A percentile compares a stretch with the other conserved stretches of the same genome.
phyloP scores from a whole-genome alignment of 2,329 filamentous ascomycete species.

The Aspergillus amoenus region DNA sequence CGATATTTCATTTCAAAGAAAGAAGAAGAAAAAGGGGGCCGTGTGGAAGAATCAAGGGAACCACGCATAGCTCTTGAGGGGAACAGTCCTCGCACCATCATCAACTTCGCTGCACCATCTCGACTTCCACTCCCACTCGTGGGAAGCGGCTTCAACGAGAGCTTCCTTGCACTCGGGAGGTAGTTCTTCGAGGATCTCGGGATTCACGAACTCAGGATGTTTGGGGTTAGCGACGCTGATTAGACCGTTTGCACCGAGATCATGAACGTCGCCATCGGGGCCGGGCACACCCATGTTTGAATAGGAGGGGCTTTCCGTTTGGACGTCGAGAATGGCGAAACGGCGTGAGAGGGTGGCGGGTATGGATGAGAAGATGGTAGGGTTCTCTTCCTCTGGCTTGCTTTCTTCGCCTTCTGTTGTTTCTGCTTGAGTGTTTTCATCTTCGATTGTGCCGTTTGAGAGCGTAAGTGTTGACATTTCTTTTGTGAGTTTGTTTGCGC shows the following conservation, averaged over 20 bases:
- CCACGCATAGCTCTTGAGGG: slow-evolving; percentile 42
- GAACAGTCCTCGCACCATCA: slow-evolving; percentile 44
- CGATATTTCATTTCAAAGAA: not conserved
- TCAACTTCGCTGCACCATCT: slow-evolving; percentile 70
- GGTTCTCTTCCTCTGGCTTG: slow-evolving; percentile 18
- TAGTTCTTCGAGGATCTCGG: slow-evolving; percentile 45
- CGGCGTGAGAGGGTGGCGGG: slow-evolving; percentile 60
- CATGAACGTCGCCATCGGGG: slow-evolving; percentile 37
- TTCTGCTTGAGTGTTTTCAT: slow-evolving; percentile 12
- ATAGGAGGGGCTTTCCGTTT: slow-evolving; percentile 58
- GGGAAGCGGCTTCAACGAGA: slow-evolving; percentile 65
- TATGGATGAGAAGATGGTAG: slow-evolving; percentile 54
- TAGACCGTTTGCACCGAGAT: slow-evolving; percentile 45
- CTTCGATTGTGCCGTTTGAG: slow-evolving; percentile 30
- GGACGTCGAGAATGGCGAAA: slow-evolving; percentile 62
- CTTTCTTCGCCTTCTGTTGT: slow-evolving; percentile 11
- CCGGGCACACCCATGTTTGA: slow-evolving; percentile 61
- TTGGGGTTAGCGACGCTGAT: slow-evolving; percentile 35
- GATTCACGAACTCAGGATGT: slow-evolving; percentile 37
- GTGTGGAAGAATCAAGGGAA: slow-evolving; percentile 28
- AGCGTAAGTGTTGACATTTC: slow-evolving; percentile 36
- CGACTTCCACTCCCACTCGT: slow-evolving; percentile 70
- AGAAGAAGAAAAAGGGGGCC: not conserved
- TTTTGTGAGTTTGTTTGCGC: slow-evolving; percentile 29
- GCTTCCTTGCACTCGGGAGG: slow-evolving; percentile 62